phyloP scores from a whole-genome alignment of 495 filamentous ascomycete genomes.

The Hypoxylon cercidicola region DNA sequence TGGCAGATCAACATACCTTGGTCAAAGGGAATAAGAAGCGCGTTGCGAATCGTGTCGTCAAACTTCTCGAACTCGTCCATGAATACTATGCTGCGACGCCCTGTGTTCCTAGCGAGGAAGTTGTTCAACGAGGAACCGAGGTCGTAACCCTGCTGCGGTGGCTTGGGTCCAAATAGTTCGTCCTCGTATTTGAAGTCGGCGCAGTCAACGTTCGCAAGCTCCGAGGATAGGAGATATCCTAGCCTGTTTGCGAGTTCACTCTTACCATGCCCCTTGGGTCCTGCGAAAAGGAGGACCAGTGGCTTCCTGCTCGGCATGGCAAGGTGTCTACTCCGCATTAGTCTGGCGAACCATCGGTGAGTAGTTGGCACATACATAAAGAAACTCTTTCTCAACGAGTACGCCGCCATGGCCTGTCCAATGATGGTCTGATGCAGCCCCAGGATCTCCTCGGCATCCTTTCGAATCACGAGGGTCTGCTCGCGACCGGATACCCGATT shows the following conservation, averaged over 20 bases:
- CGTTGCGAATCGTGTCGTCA: constrained; percentile 50
- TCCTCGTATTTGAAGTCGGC: constrained; percentile 48
- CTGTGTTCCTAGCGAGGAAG: constrained; percentile 58
- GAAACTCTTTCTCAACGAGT: constrained; percentile 26
- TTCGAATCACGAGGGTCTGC: constrained; percentile 14
- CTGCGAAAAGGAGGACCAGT: constrained; percentile 59
- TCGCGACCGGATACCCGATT: constrained; percentile 29
- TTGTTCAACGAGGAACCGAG: constrained; percentile 62
- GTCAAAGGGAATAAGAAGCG: constrained; percentile 59
- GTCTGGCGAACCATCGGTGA: neutral
- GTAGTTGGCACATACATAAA: constrained; percentile 22
- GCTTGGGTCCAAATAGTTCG: constrained; percentile 60
- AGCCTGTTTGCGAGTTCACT: constrained; percentile 59
- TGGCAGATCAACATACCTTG: constrained; percentile 46
- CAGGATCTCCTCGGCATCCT: constrained; percentile 25
- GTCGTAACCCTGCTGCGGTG: constrained; percentile 48
- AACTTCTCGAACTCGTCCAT: constrained; percentile 71
- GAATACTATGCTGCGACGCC: constrained; percentile 59
- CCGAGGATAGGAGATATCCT: constrained; percentile 55
- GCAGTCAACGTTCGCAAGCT: constrained; percentile 57
- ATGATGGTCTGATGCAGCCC: constrained; percentile 28
- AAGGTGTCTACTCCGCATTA: constrained; percentile 23
- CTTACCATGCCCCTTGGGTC: constrained; percentile 65
- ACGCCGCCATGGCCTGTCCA: constrained; percentile 26
- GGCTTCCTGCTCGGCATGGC: constrained; percentile 37